Conservation (phyloP, 2,329 filamentous ascomycete genomes). For the Monilinia fructicola region DNA sequence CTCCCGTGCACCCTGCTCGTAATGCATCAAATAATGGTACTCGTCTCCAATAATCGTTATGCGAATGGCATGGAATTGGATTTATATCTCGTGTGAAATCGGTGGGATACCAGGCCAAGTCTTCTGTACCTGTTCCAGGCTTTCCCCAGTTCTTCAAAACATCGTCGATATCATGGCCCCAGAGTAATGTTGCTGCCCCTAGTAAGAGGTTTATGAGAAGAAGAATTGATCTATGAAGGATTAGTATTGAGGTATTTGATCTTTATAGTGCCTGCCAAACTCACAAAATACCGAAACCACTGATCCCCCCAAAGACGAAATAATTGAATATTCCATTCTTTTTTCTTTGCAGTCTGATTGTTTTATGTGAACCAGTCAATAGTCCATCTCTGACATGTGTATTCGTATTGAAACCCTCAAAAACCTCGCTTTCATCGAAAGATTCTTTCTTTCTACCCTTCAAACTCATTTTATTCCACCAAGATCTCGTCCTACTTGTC, state of each 20-base stretch:
- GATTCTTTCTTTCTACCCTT: constrained; percentile 16
- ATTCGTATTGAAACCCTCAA: constrained; percentile 12
- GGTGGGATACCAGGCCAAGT: constrained; percentile 49
- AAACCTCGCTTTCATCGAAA: constrained; percentile 2
- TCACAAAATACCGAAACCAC: constrained; percentile 43
- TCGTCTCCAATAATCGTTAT: constrained; percentile 70
- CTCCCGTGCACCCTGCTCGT: constrained; percentile 57
- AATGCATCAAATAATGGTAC: constrained; percentile 64
- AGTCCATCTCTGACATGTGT: constrained; percentile 19
- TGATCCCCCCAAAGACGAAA: constrained; percentile 43
- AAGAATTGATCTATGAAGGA: constrained; percentile 38
- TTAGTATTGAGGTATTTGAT: background rate
- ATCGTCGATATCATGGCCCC: constrained; percentile 36
- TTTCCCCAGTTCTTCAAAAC: constrained; percentile 43
- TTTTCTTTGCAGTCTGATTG: constrained; percentile 22
- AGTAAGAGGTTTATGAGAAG: constrained; percentile 42
- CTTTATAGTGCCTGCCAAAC: constrained; percentile 25
- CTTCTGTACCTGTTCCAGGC: constrained; percentile 43
- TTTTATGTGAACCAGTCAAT: constrained; percentile 22
- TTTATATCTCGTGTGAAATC: constrained; percentile 53
- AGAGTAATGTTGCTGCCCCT: constrained; percentile 39
- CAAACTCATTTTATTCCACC: constrained; percentile 16
- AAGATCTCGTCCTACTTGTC: constrained; percentile 24
- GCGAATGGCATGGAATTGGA: constrained; percentile 62
- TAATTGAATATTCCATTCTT: constrained; percentile 36